Evolutionary conservation across 2,329 filamentous ascomycete species (phyloP).

Genomic region (Aspergillus ochraceus): DNA sequence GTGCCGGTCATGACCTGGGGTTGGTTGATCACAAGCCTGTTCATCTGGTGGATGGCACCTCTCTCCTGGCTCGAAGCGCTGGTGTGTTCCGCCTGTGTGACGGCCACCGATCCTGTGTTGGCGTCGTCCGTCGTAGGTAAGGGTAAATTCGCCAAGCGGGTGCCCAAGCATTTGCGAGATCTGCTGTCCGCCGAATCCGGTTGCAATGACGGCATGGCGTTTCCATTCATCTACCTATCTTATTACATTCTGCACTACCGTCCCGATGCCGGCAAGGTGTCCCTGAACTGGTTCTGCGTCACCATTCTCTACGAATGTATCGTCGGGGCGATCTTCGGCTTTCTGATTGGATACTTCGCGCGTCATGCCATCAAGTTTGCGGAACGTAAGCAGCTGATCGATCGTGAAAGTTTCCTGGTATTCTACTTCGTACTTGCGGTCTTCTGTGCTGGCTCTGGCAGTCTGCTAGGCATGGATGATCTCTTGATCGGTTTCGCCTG

Average conservation of each 20-base stretch:
- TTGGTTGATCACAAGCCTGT: slow-evolving; percentile 78
- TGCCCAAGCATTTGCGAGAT: slow-evolving; percentile 96
- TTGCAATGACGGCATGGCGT: slow-evolving; percentile 99
- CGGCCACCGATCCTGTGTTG: slow-evolving; percentile 93
- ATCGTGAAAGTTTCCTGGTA: slow-evolving; percentile 94
- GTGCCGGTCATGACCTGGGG: slow-evolving; percentile 97
- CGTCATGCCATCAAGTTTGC: slow-evolving; percentile 87
- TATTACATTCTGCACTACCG: slow-evolving; percentile 86
- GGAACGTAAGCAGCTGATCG: slow-evolving; percentile 81
- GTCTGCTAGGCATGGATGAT: slow-evolving; percentile 88
- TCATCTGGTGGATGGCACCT: slow-evolving; percentile 88
- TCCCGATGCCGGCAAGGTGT: slow-evolving; percentile 66
- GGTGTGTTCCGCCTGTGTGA: slow-evolving; percentile 86
- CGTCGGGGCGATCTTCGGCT: slow-evolving; percentile 86
- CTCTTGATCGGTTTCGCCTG: slow-evolving; percentile 90
- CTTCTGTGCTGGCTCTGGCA: slow-evolving; percentile 92
- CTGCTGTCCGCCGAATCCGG: slow-evolving; percentile 93
- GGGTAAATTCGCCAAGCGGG: slow-evolving; percentile 95
- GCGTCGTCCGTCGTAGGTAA: slow-evolving; percentile 98
- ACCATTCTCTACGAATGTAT: slow-evolving; percentile 95
- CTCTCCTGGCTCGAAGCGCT: slow-evolving; percentile 89
- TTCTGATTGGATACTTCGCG: slow-evolving; percentile 82
- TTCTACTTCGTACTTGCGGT: slow-evolving; percentile 98
- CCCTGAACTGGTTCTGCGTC: slow-evolving; percentile 83
- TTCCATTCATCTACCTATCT: slow-evolving; percentile 92